phyloP scores from a whole-genome alignment of 2,329 filamentous ascomycete species.

The Diaporthe sp. region DNA sequence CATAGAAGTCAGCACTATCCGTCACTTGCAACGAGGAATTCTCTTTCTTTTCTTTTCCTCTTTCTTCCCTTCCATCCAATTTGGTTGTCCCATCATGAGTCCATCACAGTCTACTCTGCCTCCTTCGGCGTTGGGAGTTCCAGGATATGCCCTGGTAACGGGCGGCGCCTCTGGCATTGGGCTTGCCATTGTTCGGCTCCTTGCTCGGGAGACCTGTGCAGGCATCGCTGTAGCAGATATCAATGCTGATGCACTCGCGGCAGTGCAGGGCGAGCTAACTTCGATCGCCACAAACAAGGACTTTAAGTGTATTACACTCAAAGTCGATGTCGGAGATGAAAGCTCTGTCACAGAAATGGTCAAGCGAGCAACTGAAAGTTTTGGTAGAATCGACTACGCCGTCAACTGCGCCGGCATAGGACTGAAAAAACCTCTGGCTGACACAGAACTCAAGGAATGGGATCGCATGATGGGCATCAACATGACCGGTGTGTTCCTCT shows the following conservation, averaged over 20 bases:
- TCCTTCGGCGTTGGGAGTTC: background rate
- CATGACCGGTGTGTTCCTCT: conserved; percentile 6
- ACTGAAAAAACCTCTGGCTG: conserved; percentile 28
- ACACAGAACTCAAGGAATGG: conserved; percentile 18
- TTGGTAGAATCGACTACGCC: background rate
- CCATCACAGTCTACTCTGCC: background rate
- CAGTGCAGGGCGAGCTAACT: background rate
- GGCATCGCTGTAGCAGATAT: conserved; percentile 1
- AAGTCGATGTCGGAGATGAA: background rate
- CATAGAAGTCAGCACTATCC: fast-evolving
- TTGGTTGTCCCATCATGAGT: background rate
- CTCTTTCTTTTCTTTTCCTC: background rate
- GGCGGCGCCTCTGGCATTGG: background rate
- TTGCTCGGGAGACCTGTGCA: background rate
- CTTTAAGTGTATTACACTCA: background rate
- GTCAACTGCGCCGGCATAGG: conserved; percentile 11
- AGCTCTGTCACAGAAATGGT: background rate
- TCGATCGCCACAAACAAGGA: background rate
- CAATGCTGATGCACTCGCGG: background rate
- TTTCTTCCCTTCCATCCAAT: too few relatives aligned
- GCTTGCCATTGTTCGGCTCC: background rate
- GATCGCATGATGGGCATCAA: conserved; percentile 18
- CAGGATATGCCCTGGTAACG: background rate
- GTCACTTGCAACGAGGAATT: fast-evolving
- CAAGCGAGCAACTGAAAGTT: background rate